Percentiles rank a stretch among this genome's conserved stretches.
phyloP scores from a whole-genome alignment of 2,329 filamentous ascomycete genomes.

The Cryphonectria nitschkei region DNA sequence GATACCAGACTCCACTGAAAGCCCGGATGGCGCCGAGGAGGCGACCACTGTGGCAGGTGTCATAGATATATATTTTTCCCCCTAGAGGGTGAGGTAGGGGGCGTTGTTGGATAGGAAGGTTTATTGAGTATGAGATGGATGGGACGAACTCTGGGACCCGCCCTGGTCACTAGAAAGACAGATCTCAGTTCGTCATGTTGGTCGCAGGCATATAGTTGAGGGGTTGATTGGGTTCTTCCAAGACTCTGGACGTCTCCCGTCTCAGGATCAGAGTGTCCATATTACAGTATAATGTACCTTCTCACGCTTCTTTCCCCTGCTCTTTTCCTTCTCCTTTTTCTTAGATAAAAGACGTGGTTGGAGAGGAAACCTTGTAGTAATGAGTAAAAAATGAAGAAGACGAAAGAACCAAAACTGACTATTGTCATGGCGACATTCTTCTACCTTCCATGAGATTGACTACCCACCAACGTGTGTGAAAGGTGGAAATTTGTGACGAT shows the following conservation, averaged over 20 bases:
- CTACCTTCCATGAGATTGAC: neutral
- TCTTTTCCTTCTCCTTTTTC: no score
- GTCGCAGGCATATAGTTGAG: neutral
- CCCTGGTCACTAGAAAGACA: neutral
- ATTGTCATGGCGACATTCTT: neutral
- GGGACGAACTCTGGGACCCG: neutral
- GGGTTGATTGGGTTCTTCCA: neutral
- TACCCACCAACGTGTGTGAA: neutral
- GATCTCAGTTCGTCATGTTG: neutral
- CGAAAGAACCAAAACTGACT: neutral
- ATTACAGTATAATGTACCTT: constrained; percentile 3
- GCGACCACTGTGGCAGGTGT: neutral
- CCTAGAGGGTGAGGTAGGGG: neutral
- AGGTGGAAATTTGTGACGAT: neutral
- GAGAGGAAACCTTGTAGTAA: neutral
- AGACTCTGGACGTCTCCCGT: neutral
- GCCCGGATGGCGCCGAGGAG: neutral
- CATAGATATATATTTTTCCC: constrained; percentile 5
- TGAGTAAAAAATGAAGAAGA: neutral
- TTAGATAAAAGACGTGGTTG: neutral
- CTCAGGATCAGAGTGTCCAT: neutral
- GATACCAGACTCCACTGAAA: constrained; percentile 12
- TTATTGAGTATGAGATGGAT: neutral
- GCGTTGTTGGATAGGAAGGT: constrained; percentile 6
- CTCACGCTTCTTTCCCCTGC: neutral